Conservation (phyloP, 768 basidiomycete genomes). For the Agaricus blazei region DNA sequence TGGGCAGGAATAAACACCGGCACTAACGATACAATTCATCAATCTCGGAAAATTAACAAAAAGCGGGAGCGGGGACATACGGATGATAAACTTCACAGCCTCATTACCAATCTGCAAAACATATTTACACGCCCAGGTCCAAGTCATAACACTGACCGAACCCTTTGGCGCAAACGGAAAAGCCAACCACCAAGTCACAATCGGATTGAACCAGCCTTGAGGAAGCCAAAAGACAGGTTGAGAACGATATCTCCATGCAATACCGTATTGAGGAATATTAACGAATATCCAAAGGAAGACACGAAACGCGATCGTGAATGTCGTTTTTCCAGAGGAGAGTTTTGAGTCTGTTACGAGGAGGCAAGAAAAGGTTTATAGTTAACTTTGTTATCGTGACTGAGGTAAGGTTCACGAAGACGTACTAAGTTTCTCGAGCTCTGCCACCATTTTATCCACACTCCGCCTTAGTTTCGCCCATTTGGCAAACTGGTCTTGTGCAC, state of each 20-base stretch:
- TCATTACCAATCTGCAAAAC: slow-evolving; percentile 72
- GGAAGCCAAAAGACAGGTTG: slow-evolving; percentile 94
- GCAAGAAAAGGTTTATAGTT: no score
- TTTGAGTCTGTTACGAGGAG: slow-evolving; percentile 51
- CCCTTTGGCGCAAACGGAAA: slow-evolving; percentile 91
- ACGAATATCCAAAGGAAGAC: slow-evolving; percentile 75
- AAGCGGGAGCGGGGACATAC: not conserved
- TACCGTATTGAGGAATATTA: slow-evolving; percentile 76
- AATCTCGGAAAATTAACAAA: not conserved
- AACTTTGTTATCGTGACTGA: not conserved
- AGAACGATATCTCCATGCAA: slow-evolving; percentile 91
- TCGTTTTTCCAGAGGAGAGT: slow-evolving; percentile 50
- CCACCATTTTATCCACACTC: slow-evolving; percentile 86
- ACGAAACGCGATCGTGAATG: slow-evolving; percentile 71
- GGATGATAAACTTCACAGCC: not conserved
- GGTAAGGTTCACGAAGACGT: slow-evolving; percentile 24
- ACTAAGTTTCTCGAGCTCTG: slow-evolving; percentile 93
- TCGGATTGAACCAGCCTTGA: slow-evolving; percentile 81
- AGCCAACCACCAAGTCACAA: slow-evolving; percentile 77
- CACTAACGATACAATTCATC: not conserved
- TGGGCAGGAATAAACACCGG: not conserved
- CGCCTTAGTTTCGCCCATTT: slow-evolving; percentile 95
- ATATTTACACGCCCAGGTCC: slow-evolving; percentile 92
- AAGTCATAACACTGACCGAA: slow-evolving; percentile 87
- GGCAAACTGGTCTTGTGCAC: slow-evolving; percentile 95